Percentiles rank a stretch among this genome's conserved stretches.
phyloP scores from a whole-genome alignment of 345 rosid species.

The Eucalyptus victrix region DNA sequence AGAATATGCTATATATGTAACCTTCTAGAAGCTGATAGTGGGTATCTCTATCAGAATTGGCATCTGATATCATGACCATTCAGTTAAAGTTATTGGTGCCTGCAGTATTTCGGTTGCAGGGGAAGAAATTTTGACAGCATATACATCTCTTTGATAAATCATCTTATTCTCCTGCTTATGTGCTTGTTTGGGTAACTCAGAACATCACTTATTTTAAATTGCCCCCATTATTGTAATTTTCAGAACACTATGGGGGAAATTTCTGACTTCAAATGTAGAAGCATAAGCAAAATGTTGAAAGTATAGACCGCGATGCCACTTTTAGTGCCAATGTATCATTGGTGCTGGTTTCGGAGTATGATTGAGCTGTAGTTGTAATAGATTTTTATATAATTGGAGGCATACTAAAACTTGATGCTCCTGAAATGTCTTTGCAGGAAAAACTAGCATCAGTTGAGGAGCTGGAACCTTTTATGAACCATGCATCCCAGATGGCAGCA shows the following conservation, averaged over 20 bases:
- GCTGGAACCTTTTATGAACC: constrained; percentile 21
- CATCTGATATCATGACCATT: background rate
- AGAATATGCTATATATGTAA: background rate
- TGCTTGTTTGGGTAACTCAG: background rate
- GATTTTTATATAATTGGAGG: background rate
- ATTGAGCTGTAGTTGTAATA: background rate
- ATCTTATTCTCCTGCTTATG: background rate
- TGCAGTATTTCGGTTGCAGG: background rate
- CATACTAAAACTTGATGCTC: background rate
- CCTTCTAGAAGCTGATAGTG: background rate
- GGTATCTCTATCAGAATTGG: background rate
- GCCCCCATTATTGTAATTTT: background rate
- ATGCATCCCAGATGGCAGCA: constrained; percentile 37
- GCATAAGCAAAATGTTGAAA: background rate
- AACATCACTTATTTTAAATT: background rate
- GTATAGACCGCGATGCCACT: background rate
- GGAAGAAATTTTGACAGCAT: too few species aligned
- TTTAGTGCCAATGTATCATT: background rate
- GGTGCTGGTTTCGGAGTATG: background rate
- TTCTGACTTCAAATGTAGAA: background rate
- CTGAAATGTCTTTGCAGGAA: constrained; percentile 3
- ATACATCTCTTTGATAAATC: too few species aligned
- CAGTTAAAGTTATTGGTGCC: background rate
- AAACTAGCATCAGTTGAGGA: constrained; percentile 19
- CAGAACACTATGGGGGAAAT: background rate